phyloP scores from a whole-genome alignment of 495 filamentous ascomycete genomes.

The Aspergillus taichungensis region DNA sequence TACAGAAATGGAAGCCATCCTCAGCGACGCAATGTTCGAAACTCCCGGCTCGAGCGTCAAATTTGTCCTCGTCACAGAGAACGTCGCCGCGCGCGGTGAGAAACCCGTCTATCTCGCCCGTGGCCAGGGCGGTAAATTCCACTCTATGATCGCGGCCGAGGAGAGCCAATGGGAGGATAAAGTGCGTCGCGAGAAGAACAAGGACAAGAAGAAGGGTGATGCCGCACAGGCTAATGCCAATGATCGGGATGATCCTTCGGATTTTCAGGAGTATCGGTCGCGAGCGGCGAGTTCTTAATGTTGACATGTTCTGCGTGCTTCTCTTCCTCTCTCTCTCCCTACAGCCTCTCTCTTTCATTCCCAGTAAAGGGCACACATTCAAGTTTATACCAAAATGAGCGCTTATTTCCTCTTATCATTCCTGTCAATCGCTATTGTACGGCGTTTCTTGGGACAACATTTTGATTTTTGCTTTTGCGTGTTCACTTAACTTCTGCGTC shows the following conservation, averaged over 20 bases:
- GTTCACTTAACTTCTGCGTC: too few relatives aligned
- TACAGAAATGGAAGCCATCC: slow-evolving; percentile 79
- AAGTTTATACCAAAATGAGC: too few relatives aligned
- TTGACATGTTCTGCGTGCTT: background rate
- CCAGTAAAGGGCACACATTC: too few relatives aligned
- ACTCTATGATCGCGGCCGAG: slow-evolving; percentile 49
- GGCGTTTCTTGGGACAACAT: too few relatives aligned
- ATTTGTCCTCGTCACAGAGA: slow-evolving; percentile 68
- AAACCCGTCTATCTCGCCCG: slow-evolving; percentile 53
- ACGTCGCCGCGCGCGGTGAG: slow-evolving; percentile 55
- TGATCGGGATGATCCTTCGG: slow-evolving; percentile 21
- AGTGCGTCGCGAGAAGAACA: slow-evolving; percentile 23
- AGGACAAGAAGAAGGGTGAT: slow-evolving; percentile 16
- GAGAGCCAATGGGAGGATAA: slow-evolving; percentile 55
- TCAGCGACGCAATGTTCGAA: slow-evolving; percentile 88
- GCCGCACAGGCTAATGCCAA: slow-evolving; percentile 11
- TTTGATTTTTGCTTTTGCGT: too few relatives aligned
- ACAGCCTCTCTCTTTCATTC: too few relatives aligned
- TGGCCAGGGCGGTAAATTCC: slow-evolving; percentile 51
- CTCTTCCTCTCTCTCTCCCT: too few relatives aligned
- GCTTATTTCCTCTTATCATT: too few relatives aligned
- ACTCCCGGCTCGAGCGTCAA: slow-evolving; percentile 63
- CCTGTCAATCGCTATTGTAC: too few relatives aligned
- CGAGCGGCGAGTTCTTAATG: slow-evolving; percentile 17
- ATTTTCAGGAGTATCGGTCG: slow-evolving; percentile 49